Evolutionary conservation across 1,139 yeast species (phyloP), one percentile per base, ranked within the genome.

Genomic region (Torulaspora pretoriensis): DNA sequence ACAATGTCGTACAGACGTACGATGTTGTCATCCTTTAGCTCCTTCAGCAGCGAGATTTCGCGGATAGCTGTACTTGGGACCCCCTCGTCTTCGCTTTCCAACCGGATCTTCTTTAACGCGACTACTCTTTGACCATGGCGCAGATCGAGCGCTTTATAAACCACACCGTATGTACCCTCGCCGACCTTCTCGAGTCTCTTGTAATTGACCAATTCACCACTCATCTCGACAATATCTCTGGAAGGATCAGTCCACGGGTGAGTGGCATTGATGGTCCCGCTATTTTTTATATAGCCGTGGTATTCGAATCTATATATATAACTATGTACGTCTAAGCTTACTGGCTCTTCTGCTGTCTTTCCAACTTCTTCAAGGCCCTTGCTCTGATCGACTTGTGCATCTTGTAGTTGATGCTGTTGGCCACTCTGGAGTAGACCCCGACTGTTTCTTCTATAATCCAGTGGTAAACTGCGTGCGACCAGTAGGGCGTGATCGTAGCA

Each of bases 131-230:
- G 89, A 60, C 87, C 86, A 67, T 92, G 90, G 54, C 83, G 82
- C 46, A 85, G 78, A 64, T 92, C 97, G 37, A 88, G 73, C 2
- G 98, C 98, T 67, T 92, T 92, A 70, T 92, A 94, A 22, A 92
- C 99, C 45, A 92, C 98, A 53, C 98, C 99, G 64, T 92, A 92
- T 3, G 99, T 92, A 52, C 92, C 98, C 71, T 94, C 99, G 35
- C 99, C 99, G 40, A 92, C 88, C 68, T 92, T 92, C 68, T 92
- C 98, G 55, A 92, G 80, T 62, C 95, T 86, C 64, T 89, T 95
- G 67, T 85, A 90, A 64, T 89, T 95, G 32, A 90, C 81, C 54
- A 89, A 72, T 61, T 89, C 97, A 45, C 85, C 92, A 90, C 87
- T 86, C 54, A 54, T 60, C 37, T 7, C 35, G 28, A 28, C 22